A percentile compares a stretch with the other conserved stretches of the same genome.
phyloP scores from a whole-genome alignment of 306 rosid species.

The Glycine latifolia region DNA sequence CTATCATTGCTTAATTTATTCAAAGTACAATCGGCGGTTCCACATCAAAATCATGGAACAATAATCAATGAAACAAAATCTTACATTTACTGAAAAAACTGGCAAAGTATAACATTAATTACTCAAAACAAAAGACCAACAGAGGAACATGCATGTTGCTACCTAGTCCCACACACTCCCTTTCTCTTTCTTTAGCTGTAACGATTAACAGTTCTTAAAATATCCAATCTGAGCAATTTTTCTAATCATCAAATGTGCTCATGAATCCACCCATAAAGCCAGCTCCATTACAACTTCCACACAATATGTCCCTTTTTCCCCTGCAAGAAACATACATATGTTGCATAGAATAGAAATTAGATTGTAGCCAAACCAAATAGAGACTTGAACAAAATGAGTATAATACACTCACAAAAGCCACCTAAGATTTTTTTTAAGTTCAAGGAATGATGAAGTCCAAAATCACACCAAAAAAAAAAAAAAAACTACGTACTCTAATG shows the following conservation, averaged over 20 bases:
- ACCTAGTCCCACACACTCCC: not conserved
- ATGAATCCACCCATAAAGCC: constrained; percentile 81
- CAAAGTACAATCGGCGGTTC: no score
- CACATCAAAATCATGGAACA: no score
- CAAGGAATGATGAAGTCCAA: not conserved
- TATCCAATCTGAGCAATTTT: not conserved
- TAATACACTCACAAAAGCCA: not conserved
- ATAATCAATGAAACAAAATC: not conserved
- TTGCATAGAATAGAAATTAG: not conserved
- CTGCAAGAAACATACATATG: constrained; percentile 47
- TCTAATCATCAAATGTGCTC: constrained; percentile 69
- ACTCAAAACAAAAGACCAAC: not conserved
- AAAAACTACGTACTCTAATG: no score
- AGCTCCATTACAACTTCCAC: constrained; percentile 84
- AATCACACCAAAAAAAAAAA: no score
- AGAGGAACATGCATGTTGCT: no score
- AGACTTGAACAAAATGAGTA: not conserved
- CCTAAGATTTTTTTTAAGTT: not conserved
- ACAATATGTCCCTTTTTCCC: constrained; percentile 66
- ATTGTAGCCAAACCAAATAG: not conserved
- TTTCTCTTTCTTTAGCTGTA: not conserved
- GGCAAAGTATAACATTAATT: not conserved
- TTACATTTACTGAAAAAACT: not conserved
- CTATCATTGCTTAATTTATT: no score
- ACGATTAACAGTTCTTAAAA: not conserved